Evolutionary conservation across 768 basidiomycete species (phyloP).

Genomic region (Leccinum obscurum): DNA sequence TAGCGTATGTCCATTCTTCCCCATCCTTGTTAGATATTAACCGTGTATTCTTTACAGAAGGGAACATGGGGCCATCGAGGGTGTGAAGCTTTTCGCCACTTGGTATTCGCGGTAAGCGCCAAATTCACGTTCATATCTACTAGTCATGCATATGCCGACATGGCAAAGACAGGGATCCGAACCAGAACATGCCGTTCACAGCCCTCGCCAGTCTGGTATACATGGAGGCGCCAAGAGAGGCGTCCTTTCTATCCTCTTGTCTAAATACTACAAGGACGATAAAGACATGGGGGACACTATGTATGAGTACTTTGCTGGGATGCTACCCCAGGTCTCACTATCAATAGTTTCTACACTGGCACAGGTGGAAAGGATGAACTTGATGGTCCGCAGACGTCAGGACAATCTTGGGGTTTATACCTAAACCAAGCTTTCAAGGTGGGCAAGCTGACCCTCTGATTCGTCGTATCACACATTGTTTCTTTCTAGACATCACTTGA

Average conservation of each 20-base stretch:
- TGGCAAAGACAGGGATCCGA: neutral
- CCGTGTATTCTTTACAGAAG: neutral
- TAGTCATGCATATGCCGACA: neutral
- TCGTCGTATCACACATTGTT: neutral
- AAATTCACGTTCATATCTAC: too few relatives aligned
- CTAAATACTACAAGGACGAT: neutral
- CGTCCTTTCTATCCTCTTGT: neutral
- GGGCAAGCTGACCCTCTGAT: neutral
- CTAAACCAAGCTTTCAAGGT: slow-evolving; percentile 22
- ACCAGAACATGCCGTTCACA: neutral
- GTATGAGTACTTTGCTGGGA: neutral
- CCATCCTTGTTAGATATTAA: neutral
- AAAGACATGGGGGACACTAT: neutral
- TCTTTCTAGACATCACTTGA: slow-evolving; percentile 20
- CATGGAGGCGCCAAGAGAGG: neutral
- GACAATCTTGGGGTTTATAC: slow-evolving; percentile 22
- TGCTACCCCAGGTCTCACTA: neutral
- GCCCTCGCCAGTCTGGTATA: neutral
- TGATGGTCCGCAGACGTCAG: slow-evolving; percentile 18
- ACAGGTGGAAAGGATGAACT: slow-evolving; percentile 18
- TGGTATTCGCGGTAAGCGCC: neutral
- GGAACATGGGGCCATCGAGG: neutral
- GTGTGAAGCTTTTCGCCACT: neutral
- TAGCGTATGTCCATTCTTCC: neutral
- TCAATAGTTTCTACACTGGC: slow-evolving; percentile 31